phyloP scores from a whole-genome alignment of 2,329 filamentous ascomycete species.

The Colletotrichum lentis region DNA sequence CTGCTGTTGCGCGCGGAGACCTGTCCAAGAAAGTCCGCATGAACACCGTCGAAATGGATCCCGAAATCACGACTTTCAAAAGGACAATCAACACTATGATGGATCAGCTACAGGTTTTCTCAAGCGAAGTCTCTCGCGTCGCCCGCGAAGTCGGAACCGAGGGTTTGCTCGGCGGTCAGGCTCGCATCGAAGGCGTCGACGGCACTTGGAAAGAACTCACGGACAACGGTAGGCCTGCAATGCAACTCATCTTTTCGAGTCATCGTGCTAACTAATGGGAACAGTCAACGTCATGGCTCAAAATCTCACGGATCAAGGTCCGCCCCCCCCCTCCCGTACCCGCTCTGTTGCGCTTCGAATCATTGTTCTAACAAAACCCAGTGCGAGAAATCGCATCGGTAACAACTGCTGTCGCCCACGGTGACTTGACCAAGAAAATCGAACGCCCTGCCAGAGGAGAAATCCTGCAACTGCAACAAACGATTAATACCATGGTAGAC shows the following conservation, averaged over 20 bases:
- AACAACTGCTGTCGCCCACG: constrained; percentile 83
- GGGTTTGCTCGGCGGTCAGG: constrained; percentile 91
- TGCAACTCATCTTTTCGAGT: not conserved
- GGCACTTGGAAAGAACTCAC: constrained; percentile 98
- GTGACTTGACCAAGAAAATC: constrained; percentile 85
- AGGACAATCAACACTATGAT: constrained; percentile 99
- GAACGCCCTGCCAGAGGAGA: constrained; percentile 82
- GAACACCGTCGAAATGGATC: constrained; percentile 95
- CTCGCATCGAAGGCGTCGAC: constrained; percentile 90
- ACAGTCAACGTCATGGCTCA: constrained; percentile 84
- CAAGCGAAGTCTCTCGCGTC: constrained; percentile 92
- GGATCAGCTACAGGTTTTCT: constrained; percentile 96
- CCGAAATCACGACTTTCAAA: constrained; percentile 97
- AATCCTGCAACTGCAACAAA: constrained; percentile 83
- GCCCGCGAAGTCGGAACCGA: constrained; percentile 96
- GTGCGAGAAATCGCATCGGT: constrained; percentile 87
- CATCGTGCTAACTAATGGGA: not conserved
- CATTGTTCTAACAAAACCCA: constrained; percentile 40
- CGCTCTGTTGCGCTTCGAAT: not conserved
- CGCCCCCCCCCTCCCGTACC: constrained; percentile 28
- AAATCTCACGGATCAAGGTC: constrained; percentile 79
- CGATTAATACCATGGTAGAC: constrained; percentile 90
- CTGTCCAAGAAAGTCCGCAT: constrained; percentile 97
- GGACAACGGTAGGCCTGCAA: constrained; percentile 69
- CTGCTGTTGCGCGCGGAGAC: constrained; percentile 92